Evolutionary conservation across 1,139 yeast genomes (phyloP).

Genomic region (Saccharomyces hybrid): DNA sequence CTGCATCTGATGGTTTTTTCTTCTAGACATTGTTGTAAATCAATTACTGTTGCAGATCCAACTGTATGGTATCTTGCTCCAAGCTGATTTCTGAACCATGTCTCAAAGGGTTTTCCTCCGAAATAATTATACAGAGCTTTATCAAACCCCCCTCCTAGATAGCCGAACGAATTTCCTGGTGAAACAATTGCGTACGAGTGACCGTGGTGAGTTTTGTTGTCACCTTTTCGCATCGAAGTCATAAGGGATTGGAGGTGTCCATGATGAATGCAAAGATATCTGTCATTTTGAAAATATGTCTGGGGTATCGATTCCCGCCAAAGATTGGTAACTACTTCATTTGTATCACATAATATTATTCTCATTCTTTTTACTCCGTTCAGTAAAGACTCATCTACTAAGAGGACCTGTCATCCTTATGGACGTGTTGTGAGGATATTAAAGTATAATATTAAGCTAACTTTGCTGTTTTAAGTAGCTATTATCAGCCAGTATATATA

Average conservation of each 20-base stretch:
- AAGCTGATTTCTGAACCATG: conserved; percentile 26
- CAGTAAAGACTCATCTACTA: background rate
- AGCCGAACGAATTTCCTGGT: conserved; percentile 48
- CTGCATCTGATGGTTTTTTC: conserved; percentile 7
- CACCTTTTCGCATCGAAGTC: conserved; percentile 2
- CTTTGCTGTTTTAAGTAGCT: background rate
- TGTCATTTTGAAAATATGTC: conserved; percentile 4
- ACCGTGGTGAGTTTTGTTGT: conserved; percentile 1
- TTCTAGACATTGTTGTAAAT: conserved; percentile 11
- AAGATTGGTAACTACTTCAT: conserved; percentile 10
- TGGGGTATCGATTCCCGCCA: conserved; percentile 14
- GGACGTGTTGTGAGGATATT: background rate
- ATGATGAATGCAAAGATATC: conserved; percentile 9
- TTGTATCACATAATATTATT: conserved; percentile 21
- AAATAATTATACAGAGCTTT: conserved; percentile 35
- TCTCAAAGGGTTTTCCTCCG: conserved; percentile 23
- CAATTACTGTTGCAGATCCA: conserved; percentile 21
- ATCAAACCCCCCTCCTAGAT: conserved; percentile 48
- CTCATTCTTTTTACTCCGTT: conserved; percentile 4
- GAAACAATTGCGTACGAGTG: conserved; percentile 35
- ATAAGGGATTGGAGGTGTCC: conserved; percentile 14
- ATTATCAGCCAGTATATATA: background rate
- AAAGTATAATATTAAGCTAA: background rate
- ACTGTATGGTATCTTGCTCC: conserved; percentile 23
- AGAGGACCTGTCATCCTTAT: background rate